phyloP scores from a whole-genome alignment of 352 stramenopile species.

The Phytophthora tentaculata region DNA sequence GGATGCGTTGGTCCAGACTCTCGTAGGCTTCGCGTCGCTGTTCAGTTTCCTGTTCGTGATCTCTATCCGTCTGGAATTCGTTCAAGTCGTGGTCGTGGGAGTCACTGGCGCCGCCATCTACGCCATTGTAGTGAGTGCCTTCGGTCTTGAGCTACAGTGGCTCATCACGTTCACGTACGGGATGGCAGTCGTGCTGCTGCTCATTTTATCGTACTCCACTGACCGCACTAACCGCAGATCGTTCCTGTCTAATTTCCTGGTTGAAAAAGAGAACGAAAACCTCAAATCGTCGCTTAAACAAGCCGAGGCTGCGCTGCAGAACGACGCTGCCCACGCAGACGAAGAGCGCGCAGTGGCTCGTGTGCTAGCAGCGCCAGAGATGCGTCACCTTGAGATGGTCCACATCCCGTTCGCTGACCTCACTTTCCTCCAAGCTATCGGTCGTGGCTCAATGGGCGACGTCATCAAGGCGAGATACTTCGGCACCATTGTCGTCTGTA shows the following conservation, averaged over 20 bases:
- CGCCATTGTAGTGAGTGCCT: conserved; percentile 60
- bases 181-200: conserved; percentile 73
- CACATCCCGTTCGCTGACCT: conserved; percentile 88
- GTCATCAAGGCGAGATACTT: conserved; percentile 91
- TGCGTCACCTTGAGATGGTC: conserved; percentile 79
- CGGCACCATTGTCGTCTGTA: conserved; percentile 88
- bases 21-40: conserved; percentile 72
- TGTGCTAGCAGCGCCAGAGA: conserved; percentile 71
- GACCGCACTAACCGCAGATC: conserved; percentile 82
- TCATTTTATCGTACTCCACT: conserved; percentile 81
- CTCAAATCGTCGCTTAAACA: conserved; percentile 80
- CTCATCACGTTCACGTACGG: conserved; percentile 67
- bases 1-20: conserved; percentile 64
- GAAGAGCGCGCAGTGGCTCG: conserved; percentile 76
- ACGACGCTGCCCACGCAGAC: conserved; percentile 74
- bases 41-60: conserved; percentile 87
- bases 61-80: conserved; percentile 88
- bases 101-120: conserved; percentile 63
- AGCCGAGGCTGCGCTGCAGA: conserved; percentile 84
- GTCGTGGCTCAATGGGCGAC: conserved; percentile 81
- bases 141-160: conserved; percentile 67
- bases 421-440: conserved; percentile 82
- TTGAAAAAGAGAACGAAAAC: conserved; percentile 88
- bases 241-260: conserved; percentile 82
- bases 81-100: conserved; percentile 83